Conservation (phyloP, 345 rosid genomes). For the Mercurialis annua region DNA sequence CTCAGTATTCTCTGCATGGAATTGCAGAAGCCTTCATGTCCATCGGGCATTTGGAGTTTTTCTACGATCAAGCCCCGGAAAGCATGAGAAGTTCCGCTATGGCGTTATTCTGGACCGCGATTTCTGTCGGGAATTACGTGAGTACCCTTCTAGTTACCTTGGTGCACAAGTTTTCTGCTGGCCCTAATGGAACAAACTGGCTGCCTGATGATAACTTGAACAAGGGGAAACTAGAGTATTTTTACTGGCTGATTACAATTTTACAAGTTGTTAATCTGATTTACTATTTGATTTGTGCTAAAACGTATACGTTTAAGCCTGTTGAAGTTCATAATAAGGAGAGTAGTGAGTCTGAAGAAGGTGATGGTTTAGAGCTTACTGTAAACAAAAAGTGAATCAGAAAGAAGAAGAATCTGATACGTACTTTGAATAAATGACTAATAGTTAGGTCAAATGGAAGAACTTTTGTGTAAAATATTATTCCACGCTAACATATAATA, state of each 20-base stretch:
- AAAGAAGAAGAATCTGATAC: not conserved
- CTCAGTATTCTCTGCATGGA: conserved; percentile 78
- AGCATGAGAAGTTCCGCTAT: conserved; percentile 84
- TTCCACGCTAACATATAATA: too few relatives aligned
- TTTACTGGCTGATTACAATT: conserved; percentile 71
- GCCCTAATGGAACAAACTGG: conserved; percentile 75
- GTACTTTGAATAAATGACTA: not conserved
- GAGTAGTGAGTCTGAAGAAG: conserved; percentile 19
- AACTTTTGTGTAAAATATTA: too few relatives aligned
- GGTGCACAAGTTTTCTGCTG: conserved; percentile 57
- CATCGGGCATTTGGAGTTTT: conserved; percentile 77
- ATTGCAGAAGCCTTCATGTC: conserved; percentile 87
- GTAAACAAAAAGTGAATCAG: conserved; percentile 7
- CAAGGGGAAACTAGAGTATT: conserved; percentile 73
- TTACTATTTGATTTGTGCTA: conserved; percentile 63
- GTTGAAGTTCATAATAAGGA: conserved; percentile 46
- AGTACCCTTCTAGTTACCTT: conserved; percentile 69
- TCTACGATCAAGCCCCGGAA: conserved; percentile 84
- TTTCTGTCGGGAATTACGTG: conserved; percentile 60
- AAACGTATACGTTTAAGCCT: conserved; percentile 68
- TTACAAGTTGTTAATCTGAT: conserved; percentile 55
- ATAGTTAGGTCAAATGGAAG: too few relatives aligned
- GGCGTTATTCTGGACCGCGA: conserved; percentile 70
- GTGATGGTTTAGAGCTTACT: conserved; percentile 32
- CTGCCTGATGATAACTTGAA: conserved; percentile 70